Evolutionary conservation across 106 monocot species (phyloP).

Genomic region (Narthecium ossifragum): DNA sequence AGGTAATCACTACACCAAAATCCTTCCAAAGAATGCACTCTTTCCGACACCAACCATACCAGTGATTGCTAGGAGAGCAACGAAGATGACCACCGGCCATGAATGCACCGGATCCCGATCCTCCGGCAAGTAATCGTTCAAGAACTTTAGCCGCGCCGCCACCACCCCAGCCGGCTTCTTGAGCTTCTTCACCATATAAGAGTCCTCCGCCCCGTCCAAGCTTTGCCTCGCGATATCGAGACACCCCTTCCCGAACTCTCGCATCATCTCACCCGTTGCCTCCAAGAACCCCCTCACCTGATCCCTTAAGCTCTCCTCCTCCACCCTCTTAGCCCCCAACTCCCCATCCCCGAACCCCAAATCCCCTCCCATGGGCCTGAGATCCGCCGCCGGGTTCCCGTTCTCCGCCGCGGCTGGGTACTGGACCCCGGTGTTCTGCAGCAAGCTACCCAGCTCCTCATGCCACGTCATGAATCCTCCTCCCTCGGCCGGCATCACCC

Average conservation of each 20-base stretch:
- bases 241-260: constrained; percentile 61
- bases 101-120: constrained; percentile 78
- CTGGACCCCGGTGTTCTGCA: constrained; percentile 37
- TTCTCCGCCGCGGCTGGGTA: constrained; percentile 12
- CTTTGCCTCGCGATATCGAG: constrained; percentile 64
- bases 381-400: constrained; percentile 5
- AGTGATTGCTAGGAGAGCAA: constrained; percentile 51
- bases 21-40: background rate
- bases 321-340: constrained; percentile 20
- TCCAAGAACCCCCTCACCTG: constrained; percentile 74
- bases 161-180: constrained; percentile 30
- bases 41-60: constrained; percentile 24
- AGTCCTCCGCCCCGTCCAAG: constrained; percentile 61
- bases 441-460: constrained; percentile 48
- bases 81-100: constrained; percentile 73
- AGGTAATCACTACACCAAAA: too few relatives aligned
- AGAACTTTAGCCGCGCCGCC: constrained; percentile 44
- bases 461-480: constrained; percentile 48
- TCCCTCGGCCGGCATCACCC: background rate
- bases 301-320: constrained; percentile 71
- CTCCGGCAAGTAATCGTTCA: constrained; percentile 97
- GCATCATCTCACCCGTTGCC: constrained; percentile 71
- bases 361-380: constrained; percentile 1
- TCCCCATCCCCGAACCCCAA: constrained; percentile 21
- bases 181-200: constrained; percentile 39